Conservation (phyloP, 2,329 filamentous ascomycete genomes). For the Harringtonia aguacate region DNA sequence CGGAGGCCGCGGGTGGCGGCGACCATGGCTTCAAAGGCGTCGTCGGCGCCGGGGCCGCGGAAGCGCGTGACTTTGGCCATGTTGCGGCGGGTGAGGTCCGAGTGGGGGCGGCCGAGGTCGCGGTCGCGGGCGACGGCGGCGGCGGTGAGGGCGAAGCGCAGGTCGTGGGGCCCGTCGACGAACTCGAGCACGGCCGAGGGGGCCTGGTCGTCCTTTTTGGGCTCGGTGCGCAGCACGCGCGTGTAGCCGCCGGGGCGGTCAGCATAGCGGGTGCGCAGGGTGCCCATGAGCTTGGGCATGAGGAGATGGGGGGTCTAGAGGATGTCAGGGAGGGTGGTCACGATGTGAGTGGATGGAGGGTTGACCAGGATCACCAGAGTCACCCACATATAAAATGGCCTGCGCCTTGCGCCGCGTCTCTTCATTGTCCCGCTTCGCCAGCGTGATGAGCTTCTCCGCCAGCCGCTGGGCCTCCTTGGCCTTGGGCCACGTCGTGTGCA, state of each 20-base stretch:
- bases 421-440: conserved; percentile 88
- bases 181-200: conserved; percentile 86
- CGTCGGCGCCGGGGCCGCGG: conserved; percentile 54
- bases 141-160: conserved; percentile 90
- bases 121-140: conserved; percentile 62
- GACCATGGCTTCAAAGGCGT: conserved; percentile 58
- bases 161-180: conserved; percentile 87
- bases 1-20: conserved; percentile 24
- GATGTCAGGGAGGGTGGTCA: background rate
- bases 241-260: conserved; percentile 85
- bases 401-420: conserved; percentile 65
- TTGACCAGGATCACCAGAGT: too few species aligned
- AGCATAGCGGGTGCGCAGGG: conserved; percentile 69
- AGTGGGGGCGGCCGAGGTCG: conserved; percentile 44
- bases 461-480: conserved; percentile 93
- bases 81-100: conserved; percentile 66
- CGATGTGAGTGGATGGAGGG: too few species aligned
- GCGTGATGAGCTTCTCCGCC: conserved; percentile 87
- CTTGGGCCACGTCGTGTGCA: conserved; percentile 91
- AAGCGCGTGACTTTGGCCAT: conserved; percentile 73
- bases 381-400: conserved; percentile 68
- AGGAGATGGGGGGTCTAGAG: conserved; percentile 55
- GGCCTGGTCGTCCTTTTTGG: conserved; percentile 72
- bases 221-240: conserved; percentile 83
- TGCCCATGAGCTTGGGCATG: conserved; percentile 80